These are phyloP conservation scores for Melocanna baccifera DNA, from an alignment of 176 grass and related monocot genomes.

Conservation along the genomic window DNA sequence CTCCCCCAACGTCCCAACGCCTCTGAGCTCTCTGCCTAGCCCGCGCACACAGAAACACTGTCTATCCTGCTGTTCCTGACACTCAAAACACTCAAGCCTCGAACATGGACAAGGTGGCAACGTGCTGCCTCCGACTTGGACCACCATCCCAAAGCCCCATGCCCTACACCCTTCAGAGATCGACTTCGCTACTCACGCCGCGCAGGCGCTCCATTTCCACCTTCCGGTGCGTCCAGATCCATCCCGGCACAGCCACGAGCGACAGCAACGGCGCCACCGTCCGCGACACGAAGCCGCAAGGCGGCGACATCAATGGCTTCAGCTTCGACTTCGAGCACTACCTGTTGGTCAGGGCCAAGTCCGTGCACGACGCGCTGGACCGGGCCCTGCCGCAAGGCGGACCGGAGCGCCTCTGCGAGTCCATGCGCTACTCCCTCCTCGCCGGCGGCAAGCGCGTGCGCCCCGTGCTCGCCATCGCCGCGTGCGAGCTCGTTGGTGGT, in stretches of 20 bases:
- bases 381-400: not conserved
- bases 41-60: not conserved
- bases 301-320: not conserved
- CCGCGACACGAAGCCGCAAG: not conserved
- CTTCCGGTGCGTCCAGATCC: not conserved
- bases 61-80: too few species aligned
- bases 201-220: not conserved
- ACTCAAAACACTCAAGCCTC: not conserved
- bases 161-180: not conserved
- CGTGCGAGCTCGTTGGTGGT: slow-evolving; percentile 57
- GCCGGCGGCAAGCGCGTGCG: slow-evolving; percentile 59
- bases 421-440: slow-evolving; percentile 65
- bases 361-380: slow-evolving; percentile 48
- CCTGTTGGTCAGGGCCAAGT: slow-evolving; percentile 17
- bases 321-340: slow-evolving; percentile 44
- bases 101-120: slow-evolving; percentile 14
- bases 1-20: not conserved
- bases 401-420: slow-evolving; percentile 2
- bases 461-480: slow-evolving; percentile 41
- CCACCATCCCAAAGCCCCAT: not conserved
- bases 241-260: not conserved
- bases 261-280: not conserved
- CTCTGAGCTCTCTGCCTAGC: not conserved
- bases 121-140: slow-evolving; percentile 6
- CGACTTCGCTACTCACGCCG: not conserved